phyloP scores from a whole-genome alignment of 2,329 filamentous ascomycete genomes.

The Tolypocladium nubicola region DNA sequence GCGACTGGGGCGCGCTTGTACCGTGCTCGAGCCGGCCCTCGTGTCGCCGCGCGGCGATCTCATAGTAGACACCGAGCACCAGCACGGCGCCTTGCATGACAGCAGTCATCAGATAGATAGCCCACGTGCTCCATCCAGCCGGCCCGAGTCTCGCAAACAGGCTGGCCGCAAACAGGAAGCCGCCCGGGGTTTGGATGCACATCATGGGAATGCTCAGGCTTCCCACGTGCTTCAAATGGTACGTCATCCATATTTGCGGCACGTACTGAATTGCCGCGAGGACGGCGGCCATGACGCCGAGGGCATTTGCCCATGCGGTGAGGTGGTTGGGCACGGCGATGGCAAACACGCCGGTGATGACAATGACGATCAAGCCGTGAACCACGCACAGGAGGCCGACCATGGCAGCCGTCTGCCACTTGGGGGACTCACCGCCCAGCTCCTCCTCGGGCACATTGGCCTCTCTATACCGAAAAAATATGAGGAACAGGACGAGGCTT shows the following conservation, averaged over 20 bases:
- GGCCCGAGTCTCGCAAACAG: conserved; percentile 68
- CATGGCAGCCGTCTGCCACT: conserved; percentile 67
- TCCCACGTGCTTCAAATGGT: conserved; percentile 71
- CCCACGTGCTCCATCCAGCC: conserved; percentile 92
- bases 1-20: conserved; percentile 16
- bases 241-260: conserved; percentile 91
- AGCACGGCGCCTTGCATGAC: conserved; percentile 74
- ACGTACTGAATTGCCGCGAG: conserved; percentile 86
- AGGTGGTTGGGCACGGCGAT: conserved; percentile 53
- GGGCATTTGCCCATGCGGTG: conserved; percentile 70
- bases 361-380: conserved; percentile 61
- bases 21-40: conserved; percentile 11
- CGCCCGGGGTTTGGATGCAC: conserved; percentile 93
- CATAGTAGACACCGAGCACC: conserved; percentile 69
- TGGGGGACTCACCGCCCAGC: conserved; percentile 42
- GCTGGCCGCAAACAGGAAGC: conserved; percentile 80
- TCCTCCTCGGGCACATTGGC: conserved; percentile 39
- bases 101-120: conserved; percentile 80
- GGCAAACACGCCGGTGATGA: conserved; percentile 59
- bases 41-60: conserved; percentile 36
- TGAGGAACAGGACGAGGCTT: conserved; percentile 84
- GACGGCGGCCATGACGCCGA: conserved; percentile 68
- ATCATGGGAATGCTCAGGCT: conserved; percentile 96
- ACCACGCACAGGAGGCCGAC: conserved; percentile 64
- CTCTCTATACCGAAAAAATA: conserved; percentile 72